Evolutionary conservation across 2,329 filamentous ascomycete species (phyloP), one percentile per base, ranked within the genome.

Genomic region (Didymella glomerata): DNA sequence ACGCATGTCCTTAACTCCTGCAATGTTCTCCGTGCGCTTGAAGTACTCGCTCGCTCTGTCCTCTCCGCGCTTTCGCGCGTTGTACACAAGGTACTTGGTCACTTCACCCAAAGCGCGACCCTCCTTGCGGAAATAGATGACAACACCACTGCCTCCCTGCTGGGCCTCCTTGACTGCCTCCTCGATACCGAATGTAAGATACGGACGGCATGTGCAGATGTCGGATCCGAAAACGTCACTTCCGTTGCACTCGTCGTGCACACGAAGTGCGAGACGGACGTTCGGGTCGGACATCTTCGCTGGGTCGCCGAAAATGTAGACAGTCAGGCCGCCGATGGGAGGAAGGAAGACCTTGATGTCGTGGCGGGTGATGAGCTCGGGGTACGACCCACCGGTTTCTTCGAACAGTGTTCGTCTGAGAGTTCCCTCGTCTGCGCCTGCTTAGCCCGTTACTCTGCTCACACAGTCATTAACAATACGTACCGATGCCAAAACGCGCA

Each of bases 51-150:
- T 94, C 22, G 93, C 93, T 59, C 73, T 86, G 78, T 93, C 90
- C 64, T 87, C 85, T 65, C 90, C 90, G 69, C 90, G 88, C 80
- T 94, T 95, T 38, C 76, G 66, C 40, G 90, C 90, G 75, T 94
- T 95, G 82, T 94, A 86, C 72, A 96, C 93, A 76, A 89, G 78
- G 63, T 89, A 89, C 72, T 97, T 97, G 53, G 93, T 96, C 28
- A 99, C 95, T 78, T 99, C 95, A 52, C 95, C 95, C 7, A 98
- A 82, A 36, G 94, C 95, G 67, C 95, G 87, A 30, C 95, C 95
- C 81, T 99, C 95, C 77, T 99, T 99, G 68, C 95, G 88, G 86
- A 98, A 99, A 78, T 99, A 99, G 76, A 98, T 97, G 53, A 98
- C 95, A 22, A 97, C 92, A 56, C 94, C 94, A 68, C 90, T 94